Conservation (phyloP, 2,329 filamentous ascomycete species). For the Cytospora leucostoma region DNA sequence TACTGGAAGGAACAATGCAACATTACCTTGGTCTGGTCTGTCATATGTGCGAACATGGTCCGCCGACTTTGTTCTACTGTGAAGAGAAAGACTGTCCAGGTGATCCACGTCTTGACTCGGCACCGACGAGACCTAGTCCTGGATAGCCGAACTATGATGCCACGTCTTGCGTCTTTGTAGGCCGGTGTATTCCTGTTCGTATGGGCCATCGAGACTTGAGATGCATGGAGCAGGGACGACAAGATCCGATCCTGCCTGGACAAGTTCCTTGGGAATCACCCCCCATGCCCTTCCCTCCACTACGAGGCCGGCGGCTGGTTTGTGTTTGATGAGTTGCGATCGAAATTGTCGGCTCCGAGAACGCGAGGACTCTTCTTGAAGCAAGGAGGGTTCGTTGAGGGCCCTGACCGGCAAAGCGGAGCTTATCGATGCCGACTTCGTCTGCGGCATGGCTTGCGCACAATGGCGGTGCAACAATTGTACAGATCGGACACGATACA, state of each 20-base stretch:
- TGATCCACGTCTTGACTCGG: background rate
- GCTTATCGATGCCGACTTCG: background rate
- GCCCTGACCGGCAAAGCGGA: background rate
- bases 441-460: background rate
- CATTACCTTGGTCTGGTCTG: background rate
- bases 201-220: background rate
- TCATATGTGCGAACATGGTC: too few relatives aligned
- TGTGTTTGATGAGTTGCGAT: background rate
- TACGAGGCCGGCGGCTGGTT: background rate
- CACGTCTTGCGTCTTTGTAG: background rate
- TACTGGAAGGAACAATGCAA: background rate
- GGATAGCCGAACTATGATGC: background rate
- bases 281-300: background rate
- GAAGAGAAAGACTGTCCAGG: background rate
- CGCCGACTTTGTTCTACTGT: rapidly evolving
- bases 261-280: background rate
- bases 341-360: background rate
- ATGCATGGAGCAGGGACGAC: background rate
- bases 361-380: background rate
- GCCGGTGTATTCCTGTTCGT: background rate
- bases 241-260: background rate
- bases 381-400: background rate
- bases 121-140: slow-evolving; percentile 12
- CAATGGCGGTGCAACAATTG: background rate
- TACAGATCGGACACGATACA: background rate